Evolutionary conservation across 2,329 filamentous ascomycete species (phyloP).

Genomic region (Cladosporium sp.): DNA sequence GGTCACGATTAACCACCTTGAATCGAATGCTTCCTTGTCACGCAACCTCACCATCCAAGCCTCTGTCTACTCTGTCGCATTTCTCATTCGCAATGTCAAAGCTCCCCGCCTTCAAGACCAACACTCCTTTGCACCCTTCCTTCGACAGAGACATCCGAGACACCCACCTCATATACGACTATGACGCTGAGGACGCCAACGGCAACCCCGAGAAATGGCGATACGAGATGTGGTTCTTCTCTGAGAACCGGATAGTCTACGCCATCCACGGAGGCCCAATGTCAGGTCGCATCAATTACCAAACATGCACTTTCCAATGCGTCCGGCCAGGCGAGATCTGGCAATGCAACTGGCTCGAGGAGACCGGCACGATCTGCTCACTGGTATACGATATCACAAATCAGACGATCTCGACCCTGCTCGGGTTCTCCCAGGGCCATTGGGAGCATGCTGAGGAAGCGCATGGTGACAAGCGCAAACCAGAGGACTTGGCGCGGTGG

Average conservation of each 20-base stretch:
- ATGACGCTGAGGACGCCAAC: constrained; percentile 41
- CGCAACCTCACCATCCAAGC: too few relatives aligned
- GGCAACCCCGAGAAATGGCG: constrained; percentile 54
- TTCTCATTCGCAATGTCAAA: constrained; percentile 10
- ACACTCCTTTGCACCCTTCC: constrained; percentile 13
- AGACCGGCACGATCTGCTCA: constrained; percentile 53
- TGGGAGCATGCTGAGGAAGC: constrained; percentile 48
- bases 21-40: too few relatives aligned
- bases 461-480: constrained; percentile 51
- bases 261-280: constrained; percentile 55
- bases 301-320: constrained; percentile 47
- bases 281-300: constrained; percentile 50
- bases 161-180: constrained; percentile 53
- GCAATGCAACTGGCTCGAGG: constrained; percentile 57
- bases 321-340: constrained; percentile 52
- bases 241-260: constrained; percentile 46
- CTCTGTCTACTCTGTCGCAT: too few relatives aligned
- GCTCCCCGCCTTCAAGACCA: constrained; percentile 24
- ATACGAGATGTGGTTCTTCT: constrained; percentile 56
- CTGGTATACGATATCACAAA: constrained; percentile 50
- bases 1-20: too few relatives aligned
- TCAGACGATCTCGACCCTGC: constrained; percentile 45
- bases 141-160: constrained; percentile 49
- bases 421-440: constrained; percentile 49
- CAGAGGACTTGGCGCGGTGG: constrained; percentile 48